A percentile compares a stretch with the other conserved stretches of the same genome.
Evolutionary conservation across 2,329 filamentous ascomycete genomes (phyloP).

Genomic region (Cryphonectria nitschkei): DNA sequence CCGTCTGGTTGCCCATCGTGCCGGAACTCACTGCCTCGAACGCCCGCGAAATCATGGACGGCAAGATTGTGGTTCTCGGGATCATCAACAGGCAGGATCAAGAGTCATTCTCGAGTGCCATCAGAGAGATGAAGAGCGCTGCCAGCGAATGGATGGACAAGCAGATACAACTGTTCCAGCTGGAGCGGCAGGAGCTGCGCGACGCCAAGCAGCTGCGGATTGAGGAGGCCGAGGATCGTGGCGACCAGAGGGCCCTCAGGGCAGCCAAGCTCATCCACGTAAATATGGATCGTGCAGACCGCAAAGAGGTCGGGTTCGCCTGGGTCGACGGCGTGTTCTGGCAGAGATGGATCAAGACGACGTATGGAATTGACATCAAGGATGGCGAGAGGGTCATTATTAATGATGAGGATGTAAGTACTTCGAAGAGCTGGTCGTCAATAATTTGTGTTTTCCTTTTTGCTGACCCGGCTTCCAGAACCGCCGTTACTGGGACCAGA

Average conservation of each 20-base stretch:
- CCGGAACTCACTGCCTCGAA: slow-evolving; percentile 92
- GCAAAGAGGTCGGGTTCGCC: slow-evolving; percentile 89
- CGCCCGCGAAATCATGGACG: slow-evolving; percentile 91
- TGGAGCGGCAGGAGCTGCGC: slow-evolving; percentile 89
- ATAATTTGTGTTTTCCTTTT: slow-evolving; percentile 13
- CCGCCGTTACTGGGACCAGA: slow-evolving; percentile 92
- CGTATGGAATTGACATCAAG: slow-evolving; percentile 86
- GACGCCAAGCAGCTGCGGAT: slow-evolving; percentile 95
- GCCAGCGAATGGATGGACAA: slow-evolving; percentile 98
- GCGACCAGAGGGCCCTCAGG: slow-evolving; percentile 83
- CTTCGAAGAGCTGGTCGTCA: background rate
- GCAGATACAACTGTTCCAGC: slow-evolving; percentile 86
- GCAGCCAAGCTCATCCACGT: slow-evolving; percentile 90
- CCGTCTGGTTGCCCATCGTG: slow-evolving; percentile 93
- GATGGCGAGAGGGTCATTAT: slow-evolving; percentile 93
- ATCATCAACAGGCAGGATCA: slow-evolving; percentile 80
- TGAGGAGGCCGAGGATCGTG: slow-evolving; percentile 92
- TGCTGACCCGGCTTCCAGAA: slow-evolving; percentile 60
- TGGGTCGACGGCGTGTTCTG: slow-evolving; percentile 98
- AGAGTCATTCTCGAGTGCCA: slow-evolving; percentile 76
- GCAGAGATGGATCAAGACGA: slow-evolving; percentile 96
- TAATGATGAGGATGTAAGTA: slow-evolving; percentile 92
- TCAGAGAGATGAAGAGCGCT: slow-evolving; percentile 91
- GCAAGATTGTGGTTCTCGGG: slow-evolving; percentile 91
- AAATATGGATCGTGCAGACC: slow-evolving; percentile 84